Percentiles rank a stretch among this genome's conserved stretches.
These are phyloP conservation scores for Dactylellina haptotyla DNA, from an alignment of 2,329 filamentous ascomycete species.

Conservation along the genomic window DNA sequence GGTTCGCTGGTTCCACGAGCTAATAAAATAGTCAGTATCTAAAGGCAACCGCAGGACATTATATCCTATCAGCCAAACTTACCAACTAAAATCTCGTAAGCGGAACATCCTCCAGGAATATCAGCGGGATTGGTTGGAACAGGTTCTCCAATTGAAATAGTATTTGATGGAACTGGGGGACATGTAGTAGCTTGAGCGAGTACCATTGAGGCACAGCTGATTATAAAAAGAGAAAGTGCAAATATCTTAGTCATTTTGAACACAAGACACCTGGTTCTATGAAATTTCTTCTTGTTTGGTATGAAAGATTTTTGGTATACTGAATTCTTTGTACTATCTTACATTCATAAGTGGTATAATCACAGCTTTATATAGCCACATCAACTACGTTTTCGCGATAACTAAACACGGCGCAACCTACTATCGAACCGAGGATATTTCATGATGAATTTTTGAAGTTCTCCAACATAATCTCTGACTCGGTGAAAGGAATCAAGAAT, in stretches of 20 bases:
- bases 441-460: no score
- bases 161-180: conserved; percentile 6
- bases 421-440: conserved; percentile 1
- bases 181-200: background rate
- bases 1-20: conserved; percentile 18
- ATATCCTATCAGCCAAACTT: background rate
- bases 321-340: no score
- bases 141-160: conserved; percentile 2
- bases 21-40: background rate
- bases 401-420: no score
- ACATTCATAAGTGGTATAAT: no score
- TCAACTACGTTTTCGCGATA: no score
- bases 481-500: background rate
- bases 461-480: no score
- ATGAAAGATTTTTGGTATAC: no score
- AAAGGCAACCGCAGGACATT: background rate
- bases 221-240: background rate
- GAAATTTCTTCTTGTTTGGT: background rate
- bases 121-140: conserved; percentile 7
- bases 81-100: conserved; percentile 18
- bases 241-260: background rate
- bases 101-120: conserved; percentile 6
- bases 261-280: background rate
- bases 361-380: no score
- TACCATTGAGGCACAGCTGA: background rate